phyloP scores from a whole-genome alignment of 2,329 filamentous ascomycete genomes.

The Teratosphaeria zuluensis region DNA sequence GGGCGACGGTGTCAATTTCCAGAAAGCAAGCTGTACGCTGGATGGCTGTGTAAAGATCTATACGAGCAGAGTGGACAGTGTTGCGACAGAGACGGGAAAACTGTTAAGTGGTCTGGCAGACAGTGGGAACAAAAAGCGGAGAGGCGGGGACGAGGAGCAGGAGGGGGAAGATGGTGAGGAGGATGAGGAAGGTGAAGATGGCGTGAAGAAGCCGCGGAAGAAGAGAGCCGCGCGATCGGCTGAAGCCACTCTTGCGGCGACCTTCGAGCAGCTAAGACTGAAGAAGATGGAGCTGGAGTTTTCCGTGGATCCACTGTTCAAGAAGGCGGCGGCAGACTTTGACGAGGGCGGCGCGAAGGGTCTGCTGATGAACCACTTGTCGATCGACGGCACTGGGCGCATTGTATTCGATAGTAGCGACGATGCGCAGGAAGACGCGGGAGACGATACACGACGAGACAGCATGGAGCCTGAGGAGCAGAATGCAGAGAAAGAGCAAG shows the following conservation, averaged over 20 bases:
- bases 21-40: constrained; percentile 93
- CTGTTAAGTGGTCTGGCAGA: constrained; percentile 88
- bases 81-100: constrained; percentile 94
- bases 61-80: constrained; percentile 94
- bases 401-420: constrained; percentile 99
- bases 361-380: constrained; percentile 87
- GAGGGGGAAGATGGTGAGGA: constrained; percentile 54
- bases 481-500: constrained; percentile 38
- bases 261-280: constrained; percentile 77
- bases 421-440: constrained; percentile 51
- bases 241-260: constrained; percentile 84
- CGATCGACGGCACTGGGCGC: constrained; percentile 80
- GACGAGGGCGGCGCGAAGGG: constrained; percentile 97
- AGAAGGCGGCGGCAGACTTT: constrained; percentile 96
- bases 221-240: constrained; percentile 72
- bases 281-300: constrained; percentile 99
- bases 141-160: constrained; percentile 38
- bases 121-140: constrained; percentile 54
- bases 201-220: constrained; percentile 51
- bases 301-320: constrained; percentile 94
- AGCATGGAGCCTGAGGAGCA: constrained; percentile 35
- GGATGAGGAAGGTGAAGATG: constrained; percentile 42
- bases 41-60: constrained; percentile 99
- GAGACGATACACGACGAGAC: constrained; percentile 24
- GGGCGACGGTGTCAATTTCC: constrained; percentile 94